These are phyloP conservation scores for Schizosaccharomyces versatilis DNA, from an alignment of 1,139 yeast species.

Conservation along the genomic window DNA sequence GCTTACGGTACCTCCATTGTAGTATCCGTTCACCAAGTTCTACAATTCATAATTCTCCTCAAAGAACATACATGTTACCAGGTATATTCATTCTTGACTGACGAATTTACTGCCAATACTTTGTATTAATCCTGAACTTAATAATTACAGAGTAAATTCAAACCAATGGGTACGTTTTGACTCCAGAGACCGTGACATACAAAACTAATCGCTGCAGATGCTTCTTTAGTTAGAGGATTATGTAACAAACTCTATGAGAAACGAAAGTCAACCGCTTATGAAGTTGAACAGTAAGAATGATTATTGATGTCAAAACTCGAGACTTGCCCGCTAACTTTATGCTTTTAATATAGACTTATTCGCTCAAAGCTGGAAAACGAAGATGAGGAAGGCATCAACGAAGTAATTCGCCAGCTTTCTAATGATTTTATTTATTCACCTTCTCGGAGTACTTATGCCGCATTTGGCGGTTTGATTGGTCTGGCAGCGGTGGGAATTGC, in stretches of 20 bases:
- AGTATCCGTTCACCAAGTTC: too few species aligned
- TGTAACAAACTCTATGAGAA: constrained; percentile 83
- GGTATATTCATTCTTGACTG: too few species aligned
- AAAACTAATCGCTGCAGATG: constrained; percentile 2
- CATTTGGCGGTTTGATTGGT: constrained; percentile 48
- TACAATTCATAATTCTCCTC: too few species aligned
- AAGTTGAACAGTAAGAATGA: constrained; percentile 33
- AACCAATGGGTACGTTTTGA: background rate
- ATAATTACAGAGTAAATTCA: too few species aligned
- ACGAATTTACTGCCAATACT: too few species aligned
- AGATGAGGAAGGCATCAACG: constrained; percentile 45
- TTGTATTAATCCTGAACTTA: too few species aligned
- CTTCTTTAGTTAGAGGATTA: constrained; percentile 34
- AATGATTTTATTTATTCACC: constrained; percentile 27
- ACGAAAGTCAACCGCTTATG: constrained; percentile 82
- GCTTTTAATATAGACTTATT: background rate
- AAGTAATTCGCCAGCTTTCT: constrained; percentile 44
- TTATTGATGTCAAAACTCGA: background rate
- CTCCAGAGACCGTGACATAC: background rate
- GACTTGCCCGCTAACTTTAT: constrained; percentile 21
- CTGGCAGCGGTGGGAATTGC: constrained; percentile 64
- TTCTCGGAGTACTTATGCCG: constrained; percentile 2
- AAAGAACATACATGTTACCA: too few species aligned
- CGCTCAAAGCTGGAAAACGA: constrained; percentile 28
- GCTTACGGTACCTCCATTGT: too few species aligned